These are phyloP conservation scores for Solanum hybrid DNA, from an alignment of 305 asterid species.

Conservation along the genomic window DNA sequence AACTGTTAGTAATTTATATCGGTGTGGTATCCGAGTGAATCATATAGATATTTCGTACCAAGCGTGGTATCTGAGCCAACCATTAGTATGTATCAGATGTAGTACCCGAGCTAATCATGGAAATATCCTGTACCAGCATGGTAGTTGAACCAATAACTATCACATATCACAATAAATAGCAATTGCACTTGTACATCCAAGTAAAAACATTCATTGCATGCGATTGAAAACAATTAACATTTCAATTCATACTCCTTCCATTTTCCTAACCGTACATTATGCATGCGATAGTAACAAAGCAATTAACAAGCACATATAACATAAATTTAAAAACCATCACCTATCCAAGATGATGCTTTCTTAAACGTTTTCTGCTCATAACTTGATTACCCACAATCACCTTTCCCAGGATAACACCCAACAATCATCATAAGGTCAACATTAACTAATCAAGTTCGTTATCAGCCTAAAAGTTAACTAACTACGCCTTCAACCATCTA, in stretches of 20 bases:
- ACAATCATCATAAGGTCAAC: neutral
- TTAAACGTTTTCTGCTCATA: too few relatives aligned
- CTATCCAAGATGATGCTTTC: neutral
- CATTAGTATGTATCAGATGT: neutral
- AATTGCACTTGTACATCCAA: neutral
- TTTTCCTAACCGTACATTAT: too few relatives aligned
- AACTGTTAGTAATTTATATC: neutral
- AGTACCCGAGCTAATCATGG: neutral
- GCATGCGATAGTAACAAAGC: neutral
- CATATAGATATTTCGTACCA: too few relatives aligned
- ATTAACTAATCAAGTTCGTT: neutral
- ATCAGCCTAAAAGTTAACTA: neutral
- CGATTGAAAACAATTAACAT: too few relatives aligned
- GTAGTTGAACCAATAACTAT: neutral
- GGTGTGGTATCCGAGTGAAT: neutral
- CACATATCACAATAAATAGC: neutral
- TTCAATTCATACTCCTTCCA: too few relatives aligned
- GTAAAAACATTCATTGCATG: too few relatives aligned
- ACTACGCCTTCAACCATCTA: neutral
- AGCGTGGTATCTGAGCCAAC: neutral
- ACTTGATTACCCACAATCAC: too few relatives aligned
- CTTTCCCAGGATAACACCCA: neutral
- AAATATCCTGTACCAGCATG: neutral
- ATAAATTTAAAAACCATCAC: neutral
- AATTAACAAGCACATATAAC: neutral